Conservation (phyloP, 2,329 filamentous ascomycete species). For the Aspergillus ruber region DNA sequence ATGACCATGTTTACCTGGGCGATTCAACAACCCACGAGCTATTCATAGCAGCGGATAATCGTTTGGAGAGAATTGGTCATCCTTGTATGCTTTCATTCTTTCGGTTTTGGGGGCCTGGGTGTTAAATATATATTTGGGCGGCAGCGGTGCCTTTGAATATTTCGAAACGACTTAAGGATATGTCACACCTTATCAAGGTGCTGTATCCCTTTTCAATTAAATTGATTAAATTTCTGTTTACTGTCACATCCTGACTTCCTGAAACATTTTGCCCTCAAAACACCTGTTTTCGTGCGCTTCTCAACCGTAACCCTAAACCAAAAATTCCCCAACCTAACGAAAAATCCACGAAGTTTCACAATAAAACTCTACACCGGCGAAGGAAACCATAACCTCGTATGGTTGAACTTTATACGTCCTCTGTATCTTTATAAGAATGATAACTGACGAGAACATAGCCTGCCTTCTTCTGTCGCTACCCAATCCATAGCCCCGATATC, state of each 20-base stretch:
- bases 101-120: not conserved
- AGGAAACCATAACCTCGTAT: constrained; percentile 46
- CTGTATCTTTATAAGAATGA: not conserved
- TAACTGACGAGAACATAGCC: constrained; percentile 21
- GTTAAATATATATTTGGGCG: too few relatives aligned
- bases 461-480: constrained; percentile 46
- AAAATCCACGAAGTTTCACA: constrained; percentile 45
- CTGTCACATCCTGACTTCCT: constrained; percentile 30
- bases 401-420: constrained; percentile 37
- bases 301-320: constrained; percentile 40
- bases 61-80: constrained; percentile 38
- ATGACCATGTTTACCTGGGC: too few relatives aligned
- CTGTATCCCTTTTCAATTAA: not conserved
- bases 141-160: not conserved
- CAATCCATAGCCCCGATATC: constrained; percentile 43
- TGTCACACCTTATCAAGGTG: not conserved
- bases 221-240: not conserved
- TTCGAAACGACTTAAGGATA: not conserved
- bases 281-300: constrained; percentile 40
- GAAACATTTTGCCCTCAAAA: constrained; percentile 34
- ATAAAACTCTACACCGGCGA: constrained; percentile 47
- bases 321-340: constrained; percentile 41
- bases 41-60: too few relatives aligned
- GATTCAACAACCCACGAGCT: too few relatives aligned
- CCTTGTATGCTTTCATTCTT: constrained; percentile 11